Base-by-base conservation (phyloP, 192 early-diverging fungal species). In the Coemansia sp. region DNA sequence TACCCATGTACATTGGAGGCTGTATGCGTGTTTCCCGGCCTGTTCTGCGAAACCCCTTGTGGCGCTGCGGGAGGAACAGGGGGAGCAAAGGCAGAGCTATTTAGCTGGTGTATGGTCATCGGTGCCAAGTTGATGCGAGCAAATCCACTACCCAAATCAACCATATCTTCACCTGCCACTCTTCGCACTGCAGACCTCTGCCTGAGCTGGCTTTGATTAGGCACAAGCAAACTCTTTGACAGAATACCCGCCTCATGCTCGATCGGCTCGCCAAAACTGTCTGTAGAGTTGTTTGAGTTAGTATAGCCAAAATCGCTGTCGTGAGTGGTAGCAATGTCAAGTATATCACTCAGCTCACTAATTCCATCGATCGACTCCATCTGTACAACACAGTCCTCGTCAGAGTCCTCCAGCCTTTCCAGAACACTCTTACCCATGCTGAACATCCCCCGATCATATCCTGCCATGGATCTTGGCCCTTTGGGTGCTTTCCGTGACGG, bases 211-310 rank as follows among this genome's bases (percentile, higher is more conserved):
- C 45, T 35, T 39, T 53, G 45, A 20, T 39, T 45, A 13, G 59
- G 56, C 40, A 45, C 55, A 26, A 63, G n/a, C 39, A 74, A 29
- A 23, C 64, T 62, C 51, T 73, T 72, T 3, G 72, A 61, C 61
- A 80, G 28, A 49, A 80, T 70, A 9, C 77, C 72, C 2, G 72
- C 53, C 35, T 67, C 62, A 25, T 74, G 72, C 63, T 70, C 77
- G 28, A 80, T 71, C 4, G 72, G 77, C 72, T 74, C 77, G 52
- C 77, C 77, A 68, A 80, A 80, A 48, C 77, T 80, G 62, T 80
- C 77, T 0, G 68, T 71, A 9, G 77, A 80, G 69, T 66, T 70
- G 49, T 74, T 67, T 13, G 77, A 71, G 42, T 63, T 57, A 33
- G 68, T 62, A 37, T 80, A 80, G 23, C 61, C 68, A 37, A 51